phyloP scores from a whole-genome alignment of 108 stramenopile species.

The Pseudonitzschia multiseries region DNA sequence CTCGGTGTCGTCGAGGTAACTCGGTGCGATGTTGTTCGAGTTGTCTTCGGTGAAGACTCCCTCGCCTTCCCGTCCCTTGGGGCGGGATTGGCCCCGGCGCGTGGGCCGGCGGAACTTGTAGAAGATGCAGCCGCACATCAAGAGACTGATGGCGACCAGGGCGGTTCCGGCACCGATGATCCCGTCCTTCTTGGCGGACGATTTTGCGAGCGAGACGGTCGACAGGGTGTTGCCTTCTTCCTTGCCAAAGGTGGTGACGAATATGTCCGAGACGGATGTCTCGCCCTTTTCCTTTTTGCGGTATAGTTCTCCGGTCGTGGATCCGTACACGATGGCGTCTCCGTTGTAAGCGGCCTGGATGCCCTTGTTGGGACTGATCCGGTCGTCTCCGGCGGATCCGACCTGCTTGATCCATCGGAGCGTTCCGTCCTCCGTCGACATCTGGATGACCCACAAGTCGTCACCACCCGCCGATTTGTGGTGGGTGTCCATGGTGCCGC shows the following conservation, averaged over 20 bases:
- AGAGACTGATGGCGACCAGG: neutral
- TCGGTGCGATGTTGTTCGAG: neutral
- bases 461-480: slow-evolving; percentile 24
- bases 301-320: slow-evolving; percentile 40
- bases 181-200: neutral
- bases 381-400: slow-evolving; percentile 30
- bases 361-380: slow-evolving; percentile 29
- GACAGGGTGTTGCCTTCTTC: slow-evolving; percentile 4
- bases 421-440: slow-evolving; percentile 26
- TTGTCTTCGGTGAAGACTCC: neutral
- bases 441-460: slow-evolving; percentile 36
- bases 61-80: neutral
- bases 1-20: neutral
- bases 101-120: neutral
- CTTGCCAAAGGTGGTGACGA: slow-evolving; percentile 8
- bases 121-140: neutral
- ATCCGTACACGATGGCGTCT: slow-evolving; percentile 40
- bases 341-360: slow-evolving; percentile 25
- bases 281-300: slow-evolving; percentile 13
- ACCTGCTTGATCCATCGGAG: slow-evolving; percentile 19
- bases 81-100: neutral
- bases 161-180: neutral
- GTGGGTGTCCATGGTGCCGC: neutral
- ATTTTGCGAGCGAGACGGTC: neutral
- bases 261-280: slow-evolving; percentile 13